Percentiles rank a stretch among this genome's conserved stretches.
Evolutionary conservation across 345 rosid species (phyloP).

Genomic region (Bretschneidera sinensis): DNA sequence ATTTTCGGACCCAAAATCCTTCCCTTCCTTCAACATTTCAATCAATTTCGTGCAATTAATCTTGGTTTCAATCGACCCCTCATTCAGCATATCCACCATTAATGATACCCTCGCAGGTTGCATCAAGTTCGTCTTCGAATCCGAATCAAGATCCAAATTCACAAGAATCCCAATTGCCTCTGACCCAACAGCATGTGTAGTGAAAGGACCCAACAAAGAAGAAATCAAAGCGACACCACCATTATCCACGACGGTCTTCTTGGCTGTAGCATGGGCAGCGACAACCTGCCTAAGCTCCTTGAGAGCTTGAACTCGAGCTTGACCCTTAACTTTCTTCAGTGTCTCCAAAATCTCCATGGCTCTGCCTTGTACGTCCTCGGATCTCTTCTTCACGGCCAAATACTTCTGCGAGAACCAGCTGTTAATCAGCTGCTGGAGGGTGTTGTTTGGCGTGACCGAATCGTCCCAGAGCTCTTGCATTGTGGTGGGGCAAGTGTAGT

Average conservation of each 20-base stretch:
- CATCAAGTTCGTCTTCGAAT: slow-evolving; percentile 46
- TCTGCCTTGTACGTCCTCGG: slow-evolving; percentile 71
- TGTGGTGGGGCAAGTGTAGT: slow-evolving; percentile 67
- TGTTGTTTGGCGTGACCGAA: slow-evolving; percentile 57
- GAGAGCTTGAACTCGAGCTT: slow-evolving; percentile 58
- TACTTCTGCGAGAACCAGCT: slow-evolving; percentile 71
- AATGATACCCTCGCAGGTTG: slow-evolving; percentile 65
- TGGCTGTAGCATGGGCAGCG: slow-evolving; percentile 37
- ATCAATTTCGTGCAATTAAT: slow-evolving; percentile 54
- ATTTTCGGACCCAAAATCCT: slow-evolving; percentile 40
- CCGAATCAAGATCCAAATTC: slow-evolving; percentile 53
- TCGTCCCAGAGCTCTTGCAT: slow-evolving; percentile 84
- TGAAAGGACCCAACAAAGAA: slow-evolving; percentile 62
- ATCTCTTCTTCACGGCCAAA: slow-evolving; percentile 49
- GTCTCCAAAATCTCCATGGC: slow-evolving; percentile 47
- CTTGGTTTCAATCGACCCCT: slow-evolving; percentile 69
- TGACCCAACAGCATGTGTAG: slow-evolving; percentile 69
- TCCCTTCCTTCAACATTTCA: slow-evolving; percentile 39
- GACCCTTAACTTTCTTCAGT: slow-evolving; percentile 63
- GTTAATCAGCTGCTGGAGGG: slow-evolving; percentile 57
- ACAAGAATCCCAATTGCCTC: slow-evolving; percentile 68
- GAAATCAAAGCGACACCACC: slow-evolving; percentile 44
- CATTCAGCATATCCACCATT: slow-evolving; percentile 71
- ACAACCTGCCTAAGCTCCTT: slow-evolving; percentile 55
- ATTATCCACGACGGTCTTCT: slow-evolving; percentile 43